Conservation (phyloP, 495 filamentous ascomycete species). For the Cenococcum geophilum region DNA sequence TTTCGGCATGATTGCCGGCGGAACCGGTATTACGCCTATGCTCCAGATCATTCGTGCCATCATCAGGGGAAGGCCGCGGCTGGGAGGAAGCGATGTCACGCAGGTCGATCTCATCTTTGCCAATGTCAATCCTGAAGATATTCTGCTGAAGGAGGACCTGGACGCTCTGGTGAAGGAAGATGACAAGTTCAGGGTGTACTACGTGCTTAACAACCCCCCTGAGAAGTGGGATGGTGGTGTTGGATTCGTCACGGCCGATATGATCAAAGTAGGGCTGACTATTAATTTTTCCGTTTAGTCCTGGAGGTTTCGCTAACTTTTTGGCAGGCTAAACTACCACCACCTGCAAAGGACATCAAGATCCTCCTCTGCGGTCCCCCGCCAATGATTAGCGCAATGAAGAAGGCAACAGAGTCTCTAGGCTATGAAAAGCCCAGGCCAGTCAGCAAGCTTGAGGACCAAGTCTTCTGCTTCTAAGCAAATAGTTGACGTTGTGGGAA, state of each 20-base stretch:
- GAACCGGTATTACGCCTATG: constrained; percentile 98
- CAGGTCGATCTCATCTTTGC: constrained; percentile 92
- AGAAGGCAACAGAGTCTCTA: constrained; percentile 84
- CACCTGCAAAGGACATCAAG: constrained; percentile 83
- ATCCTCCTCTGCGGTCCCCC: constrained; percentile 94
- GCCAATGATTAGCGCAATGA: constrained; percentile 94
- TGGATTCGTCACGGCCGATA: constrained; percentile 89
- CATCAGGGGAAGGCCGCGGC: constrained; percentile 64
- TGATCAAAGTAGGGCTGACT: constrained; percentile 70
- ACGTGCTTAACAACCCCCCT: constrained; percentile 94
- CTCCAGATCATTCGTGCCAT: constrained; percentile 90
- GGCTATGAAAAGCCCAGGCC: constrained; percentile 87
- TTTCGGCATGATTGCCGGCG: constrained; percentile 97
- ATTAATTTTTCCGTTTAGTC: neutral
- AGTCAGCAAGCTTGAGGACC: constrained; percentile 94
- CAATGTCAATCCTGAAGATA: constrained; percentile 89
- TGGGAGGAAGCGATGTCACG: constrained; percentile 64
- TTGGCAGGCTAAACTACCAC: constrained; percentile 65
- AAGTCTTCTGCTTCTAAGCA: constrained; percentile 92
- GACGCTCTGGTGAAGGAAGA: constrained; percentile 72
- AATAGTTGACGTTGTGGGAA: too few species aligned
- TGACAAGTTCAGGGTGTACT: constrained; percentile 74
- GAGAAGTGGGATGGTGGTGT: constrained; percentile 83
- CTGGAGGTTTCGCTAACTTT: neutral
- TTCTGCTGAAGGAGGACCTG: constrained; percentile 84